Base-by-base conservation (phyloP, 495 filamentous ascomycete genomes). In the Annulohypoxylon bovei region DNA sequence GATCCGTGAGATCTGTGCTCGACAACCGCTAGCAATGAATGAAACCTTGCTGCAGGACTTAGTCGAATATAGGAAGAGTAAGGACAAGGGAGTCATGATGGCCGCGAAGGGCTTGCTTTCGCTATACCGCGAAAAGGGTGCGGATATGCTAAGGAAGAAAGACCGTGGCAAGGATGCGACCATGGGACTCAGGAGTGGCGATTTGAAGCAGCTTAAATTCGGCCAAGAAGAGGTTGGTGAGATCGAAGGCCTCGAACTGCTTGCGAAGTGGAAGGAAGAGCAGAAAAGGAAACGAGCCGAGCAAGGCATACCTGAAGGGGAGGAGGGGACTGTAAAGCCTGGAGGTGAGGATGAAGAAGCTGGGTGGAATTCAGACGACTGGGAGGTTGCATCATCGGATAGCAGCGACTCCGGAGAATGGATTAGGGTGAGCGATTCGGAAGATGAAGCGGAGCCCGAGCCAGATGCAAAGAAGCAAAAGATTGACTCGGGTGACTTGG, bases 11-110 rank as follows among this genome's bases (percentile, higher is more conserved):
- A 91, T 99, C 11, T 98, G 95, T 76, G 89, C 88, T 2, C 85
- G 95, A 57, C 95, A 98, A 74, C 95, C 96, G 20, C 82, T 98
- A 20, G 95, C 94, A 16, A 98, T 99, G 91, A 93, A 92, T 68
- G 92, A 97, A 65, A 97, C 95, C 0, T 83, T 98, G 11, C 83
- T 99, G n/a, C 95, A 98, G 78, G 95, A 99, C 82, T 81, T 99
- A 33, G 93, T 98, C 12, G 89, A 94, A 88, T 99, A 99, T 80
- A 87, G 93, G 62, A 97, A 95, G 81, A 95, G 92, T 76, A 98
- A 98, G 75, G 96, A 99, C 75, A 98, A 98, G 80, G 94, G 94
- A 65, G 93, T 96, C 11, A 91, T 96, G 85, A 98, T 99, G 95
- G 96, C 95, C 14, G 93, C 94, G 11, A 92, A 94, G 74, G 94